Conservation (phyloP, 1,284 basidiomycete genomes). For the Tilletiopsis washingtonensis region DNA sequence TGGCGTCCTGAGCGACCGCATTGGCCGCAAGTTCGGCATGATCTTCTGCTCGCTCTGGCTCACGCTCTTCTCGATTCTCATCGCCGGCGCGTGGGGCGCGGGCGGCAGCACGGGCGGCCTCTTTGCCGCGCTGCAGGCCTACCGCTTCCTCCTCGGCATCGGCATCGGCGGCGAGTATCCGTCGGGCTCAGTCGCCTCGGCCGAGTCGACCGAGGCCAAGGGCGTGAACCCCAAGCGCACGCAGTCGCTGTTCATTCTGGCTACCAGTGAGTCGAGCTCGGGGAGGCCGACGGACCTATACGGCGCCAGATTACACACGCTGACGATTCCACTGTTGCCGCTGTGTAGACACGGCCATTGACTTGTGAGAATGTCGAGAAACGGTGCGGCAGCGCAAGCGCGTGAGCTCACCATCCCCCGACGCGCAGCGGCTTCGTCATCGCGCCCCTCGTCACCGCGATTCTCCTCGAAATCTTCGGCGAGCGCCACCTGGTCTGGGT, state of each 20-base stretch:
- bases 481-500: constrained; percentile 46
- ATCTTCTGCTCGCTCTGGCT: constrained; percentile 49
- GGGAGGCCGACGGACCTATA: too few relatives aligned
- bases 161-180: constrained; percentile 78
- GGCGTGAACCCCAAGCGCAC: constrained; percentile 69
- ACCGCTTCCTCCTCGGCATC: constrained; percentile 51
- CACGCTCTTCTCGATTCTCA: constrained; percentile 52
- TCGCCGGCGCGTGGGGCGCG: constrained; percentile 74
- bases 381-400: too few relatives aligned
- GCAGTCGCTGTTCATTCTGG: constrained; percentile 75
- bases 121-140: constrained; percentile 68
- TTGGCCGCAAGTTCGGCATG: constrained; percentile 84
- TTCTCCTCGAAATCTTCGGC: constrained; percentile 55
- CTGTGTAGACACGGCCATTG: constrained; percentile 73
- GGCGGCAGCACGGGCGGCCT: constrained; percentile 63
- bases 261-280: too few relatives aligned
- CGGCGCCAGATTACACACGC: too few relatives aligned
- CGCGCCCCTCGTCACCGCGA: constrained; percentile 71
- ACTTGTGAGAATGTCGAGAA: too few relatives aligned
- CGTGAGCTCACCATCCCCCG: too few relatives aligned
- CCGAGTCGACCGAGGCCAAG: constrained; percentile 71
- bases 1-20: constrained; percentile 60
- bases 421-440: constrained; percentile 81
- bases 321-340: too few relatives aligned
- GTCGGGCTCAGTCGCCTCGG: constrained; percentile 80